phyloP scores from a whole-genome alignment of 177 flowering plant species.

The Vitis hybrid region DNA sequence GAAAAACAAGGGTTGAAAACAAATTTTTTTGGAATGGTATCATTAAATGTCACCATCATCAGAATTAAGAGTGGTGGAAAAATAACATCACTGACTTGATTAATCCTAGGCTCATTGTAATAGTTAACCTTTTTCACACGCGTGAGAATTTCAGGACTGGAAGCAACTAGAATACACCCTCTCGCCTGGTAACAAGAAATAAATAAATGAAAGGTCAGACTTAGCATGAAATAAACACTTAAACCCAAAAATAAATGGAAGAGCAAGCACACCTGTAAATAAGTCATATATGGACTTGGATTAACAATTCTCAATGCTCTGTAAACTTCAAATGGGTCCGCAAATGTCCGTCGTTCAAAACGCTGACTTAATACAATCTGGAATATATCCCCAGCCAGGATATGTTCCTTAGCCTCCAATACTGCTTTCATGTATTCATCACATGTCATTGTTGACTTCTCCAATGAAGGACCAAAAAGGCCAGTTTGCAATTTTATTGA shows the following conservation, averaged over 20 bases:
- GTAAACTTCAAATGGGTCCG: constrained; percentile 94
- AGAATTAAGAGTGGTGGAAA: not conserved
- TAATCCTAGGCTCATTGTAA: not conserved
- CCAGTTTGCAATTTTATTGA: constrained; percentile 54
- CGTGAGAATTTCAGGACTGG: constrained; percentile 96
- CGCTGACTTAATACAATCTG: constrained; percentile 97
- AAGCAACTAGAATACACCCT: constrained; percentile 92
- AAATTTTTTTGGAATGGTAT: too few species aligned
- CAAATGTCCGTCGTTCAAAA: constrained; percentile 89
- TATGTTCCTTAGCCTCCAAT: constrained; percentile 73
- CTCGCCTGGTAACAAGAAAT: constrained; percentile 60
- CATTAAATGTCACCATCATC: not conserved
- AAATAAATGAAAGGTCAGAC: not conserved
- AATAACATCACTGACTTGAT: not conserved
- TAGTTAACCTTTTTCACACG: constrained; percentile 73
- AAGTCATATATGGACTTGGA: constrained; percentile 96
- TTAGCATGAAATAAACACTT: not conserved
- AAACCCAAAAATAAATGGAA: not conserved
- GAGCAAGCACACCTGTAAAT: constrained; percentile 62
- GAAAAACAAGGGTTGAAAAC: not conserved
- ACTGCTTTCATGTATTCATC: constrained; percentile 66
- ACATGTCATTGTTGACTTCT: constrained; percentile 57
- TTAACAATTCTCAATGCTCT: constrained; percentile 92
- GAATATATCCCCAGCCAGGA: constrained; percentile 85
- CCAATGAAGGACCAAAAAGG: constrained; percentile 62